These are phyloP conservation scores for Termitomyces eurrhizus DNA, from an alignment of 768 basidiomycete species.

Conservation along the genomic window DNA sequence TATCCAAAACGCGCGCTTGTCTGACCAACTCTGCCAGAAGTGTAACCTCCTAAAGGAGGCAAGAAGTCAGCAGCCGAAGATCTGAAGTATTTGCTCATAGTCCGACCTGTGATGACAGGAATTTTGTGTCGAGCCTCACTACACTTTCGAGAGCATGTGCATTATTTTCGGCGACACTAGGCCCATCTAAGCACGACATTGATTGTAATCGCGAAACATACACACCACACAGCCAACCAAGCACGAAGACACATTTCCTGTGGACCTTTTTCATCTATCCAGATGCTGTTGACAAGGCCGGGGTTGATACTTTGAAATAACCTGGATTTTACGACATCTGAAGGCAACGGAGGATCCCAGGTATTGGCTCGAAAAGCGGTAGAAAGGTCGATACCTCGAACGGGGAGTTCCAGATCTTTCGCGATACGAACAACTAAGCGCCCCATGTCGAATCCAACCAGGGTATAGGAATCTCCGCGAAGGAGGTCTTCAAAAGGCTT, in stretches of 20 bases:
- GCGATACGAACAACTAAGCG: constrained; percentile 29
- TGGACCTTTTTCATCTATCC: constrained; percentile 22
- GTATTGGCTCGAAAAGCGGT: constrained; percentile 20
- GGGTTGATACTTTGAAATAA: constrained; percentile 13
- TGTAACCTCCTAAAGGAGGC: constrained; percentile 23
- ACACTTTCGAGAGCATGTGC: constrained; percentile 3
- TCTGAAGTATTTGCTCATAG: background rate
- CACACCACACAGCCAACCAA: constrained; percentile 34
- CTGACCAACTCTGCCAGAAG: constrained; percentile 26
- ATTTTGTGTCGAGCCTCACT: constrained; percentile 18
- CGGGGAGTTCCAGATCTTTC: constrained; percentile 20
- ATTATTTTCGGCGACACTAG: constrained; percentile 22
- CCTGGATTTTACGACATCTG: constrained; percentile 20
- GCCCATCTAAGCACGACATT: background rate
- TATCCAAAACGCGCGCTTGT: constrained; percentile 31
- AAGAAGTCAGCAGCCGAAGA: background rate
- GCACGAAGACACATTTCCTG: constrained; percentile 32
- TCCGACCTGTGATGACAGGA: constrained; percentile 20
- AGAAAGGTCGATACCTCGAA: constrained; percentile 35
- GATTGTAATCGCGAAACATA: background rate
- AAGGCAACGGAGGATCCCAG: constrained; percentile 21
- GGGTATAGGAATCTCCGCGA: constrained; percentile 5
- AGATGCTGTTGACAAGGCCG: constrained; percentile 23
- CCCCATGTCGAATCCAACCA: constrained; percentile 36
- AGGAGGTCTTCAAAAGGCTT: constrained; percentile 16